Evolutionary conservation across 176 grass and related monocot species (phyloP), one percentile per base, ranked within the genome.

Genomic region (Rhynchospora breviuscula): DNA sequence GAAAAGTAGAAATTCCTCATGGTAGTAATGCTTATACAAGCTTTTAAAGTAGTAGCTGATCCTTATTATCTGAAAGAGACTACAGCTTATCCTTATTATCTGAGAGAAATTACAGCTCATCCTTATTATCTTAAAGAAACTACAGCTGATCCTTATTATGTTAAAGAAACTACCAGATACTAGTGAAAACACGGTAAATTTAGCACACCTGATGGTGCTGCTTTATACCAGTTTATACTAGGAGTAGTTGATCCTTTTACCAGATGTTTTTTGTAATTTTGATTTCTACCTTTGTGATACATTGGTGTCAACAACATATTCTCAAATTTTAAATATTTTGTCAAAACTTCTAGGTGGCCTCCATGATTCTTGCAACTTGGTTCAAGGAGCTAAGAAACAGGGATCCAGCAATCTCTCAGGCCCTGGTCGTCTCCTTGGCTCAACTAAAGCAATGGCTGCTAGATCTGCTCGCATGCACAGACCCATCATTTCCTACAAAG

Each of bases 311-410:
- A 77, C 7, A 31, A 49, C 21, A 47, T 70, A 76, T 53, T 25
- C 22, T 56, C 22, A 31, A 29, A 52, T 29, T 77, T 77, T 17
- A 78, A 6, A 52, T 56, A 26, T 10, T 52, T 77, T 22, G 21
- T 78, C 14, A 18, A 78, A 68, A 81, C 46, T 59, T 81, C 5
- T 43, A 70, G 66, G 72, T 53, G 18, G 33, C 89, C 85, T 95
- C 96, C 67, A 92, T 99, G 93, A 84, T 99, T 95, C 84, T 99
- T 46, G 88, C 93, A 67, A 92, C 91, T 87, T 99, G 91, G 93
- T 93, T 93, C 75, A 93, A 99, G 85, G 91, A 93, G 84, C 72
- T 95, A 26, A 93, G 90, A 86, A 87, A 71, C 71, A 95, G 85
- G 72, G 93, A 91, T 71, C 83, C 79, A 33, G 59, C 85, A 66